A percentile compares a stretch with the other conserved stretches of the same genome.
phyloP scores from a whole-genome alignment of 1,284 basidiomycete species.

The Ustilago trichophora region DNA sequence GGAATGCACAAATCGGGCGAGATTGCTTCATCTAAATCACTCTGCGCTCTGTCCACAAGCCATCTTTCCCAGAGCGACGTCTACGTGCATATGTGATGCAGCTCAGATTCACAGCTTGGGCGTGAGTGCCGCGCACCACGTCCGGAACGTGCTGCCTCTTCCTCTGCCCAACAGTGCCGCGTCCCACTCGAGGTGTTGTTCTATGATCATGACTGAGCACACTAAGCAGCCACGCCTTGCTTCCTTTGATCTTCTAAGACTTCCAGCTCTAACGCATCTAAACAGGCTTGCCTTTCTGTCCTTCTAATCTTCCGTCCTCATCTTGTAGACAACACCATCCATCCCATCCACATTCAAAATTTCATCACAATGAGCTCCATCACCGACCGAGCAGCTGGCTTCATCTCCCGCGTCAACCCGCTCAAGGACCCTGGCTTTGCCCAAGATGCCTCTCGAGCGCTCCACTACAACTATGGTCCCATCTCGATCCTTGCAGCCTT shows the following conservation, averaged over 20 bases:
- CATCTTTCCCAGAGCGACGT: constrained; percentile 4
- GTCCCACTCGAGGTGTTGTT: background rate
- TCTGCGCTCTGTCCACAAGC: no score
- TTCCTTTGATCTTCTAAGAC: no score
- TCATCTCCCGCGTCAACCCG: constrained; percentile 41
- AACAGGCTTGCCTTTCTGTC: no score
- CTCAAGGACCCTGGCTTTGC: constrained; percentile 38
- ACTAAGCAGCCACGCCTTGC: no score
- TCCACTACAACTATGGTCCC: constrained; percentile 41
- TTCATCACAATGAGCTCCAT: constrained; percentile 36
- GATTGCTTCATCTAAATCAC: no score
- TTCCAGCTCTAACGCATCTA: no score
- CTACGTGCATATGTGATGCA: background rate
- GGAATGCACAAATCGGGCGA: no score
- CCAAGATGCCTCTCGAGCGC: constrained; percentile 28
- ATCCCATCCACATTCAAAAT: no score
- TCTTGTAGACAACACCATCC: no score
- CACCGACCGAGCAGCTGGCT: constrained; percentile 30
- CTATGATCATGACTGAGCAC: constrained; percentile 9
- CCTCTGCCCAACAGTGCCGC: no score
- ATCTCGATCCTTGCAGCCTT: constrained; percentile 49
- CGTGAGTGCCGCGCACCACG: constrained; percentile 12
- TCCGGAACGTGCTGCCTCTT: constrained; percentile 17
- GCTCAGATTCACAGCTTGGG: background rate
- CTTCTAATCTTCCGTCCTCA: no score